Evolutionary conservation across 2,329 filamentous ascomycete genomes (phyloP), one percentile per base, ranked within the genome.

Genomic region (Fusarium sp.): DNA sequence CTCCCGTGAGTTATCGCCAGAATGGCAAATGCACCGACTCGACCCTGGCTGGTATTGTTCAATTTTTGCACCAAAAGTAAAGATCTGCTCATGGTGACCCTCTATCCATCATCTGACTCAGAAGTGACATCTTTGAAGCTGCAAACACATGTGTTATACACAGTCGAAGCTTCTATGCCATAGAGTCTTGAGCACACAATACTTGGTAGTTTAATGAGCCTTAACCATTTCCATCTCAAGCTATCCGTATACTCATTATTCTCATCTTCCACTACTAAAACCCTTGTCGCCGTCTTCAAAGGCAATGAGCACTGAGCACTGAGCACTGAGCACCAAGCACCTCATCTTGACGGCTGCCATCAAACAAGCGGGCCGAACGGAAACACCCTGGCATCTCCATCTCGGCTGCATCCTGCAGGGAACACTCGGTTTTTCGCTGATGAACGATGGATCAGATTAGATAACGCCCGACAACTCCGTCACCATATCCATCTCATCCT

Each of bases 391-490:
- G n/a, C 39, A 48, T 59, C 28, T 46, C 50, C 41, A 62, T 67
- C 33, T 50, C 43, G 26, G 53, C 41, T 53, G 65, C 48, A 61
- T 44, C 62, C 28, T 53, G 65, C 48, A 61, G 47, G 66, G 45
- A 44, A 63, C 24, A 24, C 47, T 43, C 19, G 30, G 33, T 44
- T 46, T 51, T 17, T 48, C 10, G 28, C 33, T 65, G 47, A 68
- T 59, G 50, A 49, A 63, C 62, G 58, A 71, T 69, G 53, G 53
- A 73, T 73, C 70, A 74, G 71, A 74, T 74, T 74, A 74, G 71
- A 74, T 74, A 74, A 67, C 44, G 10, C 6, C 33, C 28, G 41
- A 58, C 35, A 20, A 58, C 50, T 50, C 33, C 26, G 26, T 28
- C 26, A 10, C 26, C 28, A 30, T 39, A 54, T 39, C 48, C 51